Percentiles rank a stretch among this genome's conserved stretches.
These are phyloP conservation scores for Backusella circina DNA, from an alignment of 192 early-diverging fungal species.

Conservation along the genomic window DNA sequence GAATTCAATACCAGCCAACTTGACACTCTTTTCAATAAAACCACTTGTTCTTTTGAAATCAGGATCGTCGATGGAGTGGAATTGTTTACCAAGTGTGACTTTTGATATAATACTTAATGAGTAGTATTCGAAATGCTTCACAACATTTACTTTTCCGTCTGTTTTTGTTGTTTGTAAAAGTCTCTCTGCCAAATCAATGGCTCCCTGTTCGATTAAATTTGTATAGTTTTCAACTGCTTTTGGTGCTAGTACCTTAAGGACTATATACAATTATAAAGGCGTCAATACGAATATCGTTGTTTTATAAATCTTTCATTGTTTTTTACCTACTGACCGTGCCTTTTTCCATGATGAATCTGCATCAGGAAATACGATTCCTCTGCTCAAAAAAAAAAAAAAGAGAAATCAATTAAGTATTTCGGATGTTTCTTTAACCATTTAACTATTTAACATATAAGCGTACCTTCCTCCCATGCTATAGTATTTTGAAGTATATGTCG, in stretches of 20 bases:
- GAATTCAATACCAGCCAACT: neutral
- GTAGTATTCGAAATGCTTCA: neutral
- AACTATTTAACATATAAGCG: neutral
- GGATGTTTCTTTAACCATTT: neutral
- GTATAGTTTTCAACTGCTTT: neutral
- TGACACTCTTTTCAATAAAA: neutral
- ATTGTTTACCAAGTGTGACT: neutral
- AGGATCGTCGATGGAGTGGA: neutral
- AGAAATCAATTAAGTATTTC: too few relatives aligned
- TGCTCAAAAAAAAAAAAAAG: too few relatives aligned
- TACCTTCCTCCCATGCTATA: neutral
- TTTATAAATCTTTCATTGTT: neutral
- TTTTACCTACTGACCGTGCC: neutral
- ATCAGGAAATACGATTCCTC: neutral
- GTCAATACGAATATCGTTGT: too few relatives aligned
- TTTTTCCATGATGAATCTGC: neutral
- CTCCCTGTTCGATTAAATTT: neutral
- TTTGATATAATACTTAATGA: neutral
- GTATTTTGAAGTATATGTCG: neutral
- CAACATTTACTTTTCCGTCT: neutral
- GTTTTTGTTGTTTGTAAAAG: neutral
- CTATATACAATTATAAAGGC: neutral
- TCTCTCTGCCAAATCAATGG: neutral
- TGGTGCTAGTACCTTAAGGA: neutral
- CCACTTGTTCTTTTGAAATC: neutral